Evolutionary conservation across 139 green algal genomes (phyloP), one percentile per base, ranked within the genome.

Genomic region (Desmodesmus armatus): DNA sequence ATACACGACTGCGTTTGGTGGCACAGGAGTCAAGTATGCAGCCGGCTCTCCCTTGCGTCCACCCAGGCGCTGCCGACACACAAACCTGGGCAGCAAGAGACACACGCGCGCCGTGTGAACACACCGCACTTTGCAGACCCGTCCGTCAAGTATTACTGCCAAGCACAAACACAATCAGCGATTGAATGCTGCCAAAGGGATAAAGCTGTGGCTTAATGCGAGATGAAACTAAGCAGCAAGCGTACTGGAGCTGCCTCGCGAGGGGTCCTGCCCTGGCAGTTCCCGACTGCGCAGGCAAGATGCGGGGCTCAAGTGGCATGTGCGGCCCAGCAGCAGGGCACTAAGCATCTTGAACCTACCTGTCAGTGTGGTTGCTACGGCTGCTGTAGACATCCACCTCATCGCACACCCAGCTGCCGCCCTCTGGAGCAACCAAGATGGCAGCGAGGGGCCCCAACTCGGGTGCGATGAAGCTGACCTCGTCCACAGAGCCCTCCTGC

Each of bases 361-460:
- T 89, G 81, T 95, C 91, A 0, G 88, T 92, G 82, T 94, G 87
- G 3, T 84, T 58, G 0, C 86, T 94, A n/a, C 92, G 67, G 41
- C 89, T 94, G 15, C 89, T 94, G 2, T 35, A 78, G 1, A 98
- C 91, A 33, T 92, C 89, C 33, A 95, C 77, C 82, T 98, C 95
- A 21, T 96, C 88, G 31, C 93, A 87, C 29, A 82, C 44, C 95
- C 95, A 98, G 44, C 71, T 91, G 67, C 94, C 95, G 6, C 55
- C 41, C 84, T 98, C 92, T 21, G 93, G 92, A 13, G 86, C 95
- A 35, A 98, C 85, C 60, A 96, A 69, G 21, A 98, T 67, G 15
- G 80, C 92, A 31, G 85, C 63, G 73, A 98, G 85, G 15, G 88
- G 87, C 2, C 95, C 95, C 53, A 98, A 90, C 83, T 98, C 94